Evolutionary conservation across 306 rosid genomes (phyloP).

Genomic region (Neltuma alba): DNA sequence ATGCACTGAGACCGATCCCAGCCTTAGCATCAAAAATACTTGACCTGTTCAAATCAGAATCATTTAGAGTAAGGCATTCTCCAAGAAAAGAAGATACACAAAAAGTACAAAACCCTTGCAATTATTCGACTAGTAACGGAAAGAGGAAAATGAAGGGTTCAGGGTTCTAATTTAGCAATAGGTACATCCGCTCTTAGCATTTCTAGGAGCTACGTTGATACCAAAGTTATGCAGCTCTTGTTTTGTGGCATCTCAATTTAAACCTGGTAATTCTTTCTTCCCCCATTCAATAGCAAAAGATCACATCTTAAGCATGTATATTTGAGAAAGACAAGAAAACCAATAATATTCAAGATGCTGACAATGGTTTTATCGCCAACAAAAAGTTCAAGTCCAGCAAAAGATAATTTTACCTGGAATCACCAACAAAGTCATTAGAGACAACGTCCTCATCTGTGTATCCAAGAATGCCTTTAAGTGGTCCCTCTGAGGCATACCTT

Average conservation of each 20-base stretch:
- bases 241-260: not conserved
- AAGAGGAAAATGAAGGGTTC: slow-evolving; percentile 8
- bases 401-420: too few species aligned
- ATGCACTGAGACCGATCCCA: slow-evolving; percentile 81
- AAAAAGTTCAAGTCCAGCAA: too few species aligned
- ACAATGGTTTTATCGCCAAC: too few species aligned
- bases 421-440: slow-evolving; percentile 39
- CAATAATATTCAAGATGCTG: not conserved
- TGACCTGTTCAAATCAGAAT: slow-evolving; percentile 55
- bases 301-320: not conserved
- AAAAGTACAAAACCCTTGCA: not conserved
- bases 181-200: not conserved
- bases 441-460: slow-evolving; percentile 97
- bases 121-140: not conserved
- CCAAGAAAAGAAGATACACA: not conserved
- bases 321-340: not conserved
- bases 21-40: slow-evolving; percentile 98
- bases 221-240: not conserved
- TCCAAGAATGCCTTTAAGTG: slow-evolving; percentile 87
- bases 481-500: slow-evolving; percentile 91
- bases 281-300: not conserved
- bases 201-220: not conserved
- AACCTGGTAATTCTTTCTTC: not conserved
- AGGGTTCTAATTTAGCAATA: slow-evolving; percentile 1
- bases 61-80: not conserved